Conservation (phyloP, 2,329 filamentous ascomycete genomes). For the Ascochyta viciae-villosae region DNA sequence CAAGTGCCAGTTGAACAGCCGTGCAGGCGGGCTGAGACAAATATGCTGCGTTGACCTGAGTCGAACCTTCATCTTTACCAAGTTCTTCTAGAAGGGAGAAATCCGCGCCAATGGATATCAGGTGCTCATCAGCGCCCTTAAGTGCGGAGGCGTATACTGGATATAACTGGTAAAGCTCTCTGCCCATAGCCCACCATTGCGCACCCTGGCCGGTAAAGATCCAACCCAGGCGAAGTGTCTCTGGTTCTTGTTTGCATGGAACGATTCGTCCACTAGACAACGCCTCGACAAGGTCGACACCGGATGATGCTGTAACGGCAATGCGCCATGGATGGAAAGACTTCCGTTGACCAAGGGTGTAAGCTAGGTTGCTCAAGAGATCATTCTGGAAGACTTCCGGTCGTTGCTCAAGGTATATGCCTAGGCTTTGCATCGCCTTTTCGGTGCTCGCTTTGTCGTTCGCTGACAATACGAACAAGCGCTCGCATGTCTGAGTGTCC, state of each 20-base stretch:
- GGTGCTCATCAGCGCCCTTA: not conserved
- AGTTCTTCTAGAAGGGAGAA: slow-evolving; percentile 31
- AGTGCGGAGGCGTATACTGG: slow-evolving; percentile 17
- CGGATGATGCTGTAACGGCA: slow-evolving; percentile 4
- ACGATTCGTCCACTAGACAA: not conserved
- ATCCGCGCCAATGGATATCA: not conserved
- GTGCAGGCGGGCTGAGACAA: slow-evolving; percentile 39
- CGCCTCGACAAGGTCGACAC: not conserved
- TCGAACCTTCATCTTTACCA: slow-evolving; percentile 26
- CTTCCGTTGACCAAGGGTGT: slow-evolving; percentile 17
- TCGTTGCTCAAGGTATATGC: slow-evolving; percentile 6
- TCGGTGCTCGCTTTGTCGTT: slow-evolving; percentile 15
- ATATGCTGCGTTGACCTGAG: slow-evolving; percentile 27
- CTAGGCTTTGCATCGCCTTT: slow-evolving; percentile 2
- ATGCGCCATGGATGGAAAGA: slow-evolving; percentile 11
- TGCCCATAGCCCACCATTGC: slow-evolving; percentile 36
- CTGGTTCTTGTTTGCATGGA: slow-evolving; percentile 4
- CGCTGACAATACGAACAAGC: slow-evolving; percentile 14
- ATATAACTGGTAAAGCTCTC: slow-evolving; percentile 20
- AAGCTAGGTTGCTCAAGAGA: slow-evolving; percentile 14
- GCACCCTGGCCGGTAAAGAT: slow-evolving; percentile 44
- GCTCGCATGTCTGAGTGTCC: slow-evolving; percentile 22
- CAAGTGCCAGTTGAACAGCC: slow-evolving; percentile 36
- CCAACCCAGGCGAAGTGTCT: slow-evolving; percentile 1
- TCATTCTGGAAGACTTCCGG: slow-evolving; percentile 9